These are phyloP conservation scores for Jatropha podagrica DNA, from an alignment of 441 rosid genomes.

Conservation along the genomic window DNA sequence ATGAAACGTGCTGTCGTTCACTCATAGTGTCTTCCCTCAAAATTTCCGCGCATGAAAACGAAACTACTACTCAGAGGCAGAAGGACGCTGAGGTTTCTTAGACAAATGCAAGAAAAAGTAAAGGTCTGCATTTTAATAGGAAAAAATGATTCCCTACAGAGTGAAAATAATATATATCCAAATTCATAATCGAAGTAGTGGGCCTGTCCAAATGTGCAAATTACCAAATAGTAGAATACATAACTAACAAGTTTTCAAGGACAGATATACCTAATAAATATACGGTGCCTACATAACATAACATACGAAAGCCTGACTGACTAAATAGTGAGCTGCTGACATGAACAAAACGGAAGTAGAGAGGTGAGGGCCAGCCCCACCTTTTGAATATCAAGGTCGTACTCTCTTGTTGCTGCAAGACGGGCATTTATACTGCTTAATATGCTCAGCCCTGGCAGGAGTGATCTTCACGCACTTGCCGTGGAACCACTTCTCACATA, in stretches of 20 bases:
- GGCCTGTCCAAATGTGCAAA: constrained; percentile 15
- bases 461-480: constrained; percentile 84
- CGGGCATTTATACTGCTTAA: constrained; percentile 84
- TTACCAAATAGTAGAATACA: constrained; percentile 25
- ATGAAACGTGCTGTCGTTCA: no score
- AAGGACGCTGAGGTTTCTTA: no score
- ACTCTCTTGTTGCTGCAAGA: constrained; percentile 85
- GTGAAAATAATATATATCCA: constrained; percentile 14
- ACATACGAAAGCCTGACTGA: constrained; percentile 22
- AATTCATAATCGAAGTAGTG: constrained; percentile 5
- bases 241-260: constrained; percentile 11
- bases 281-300: constrained; percentile 14
- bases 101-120: no score
- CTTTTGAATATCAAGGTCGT: constrained; percentile 38
- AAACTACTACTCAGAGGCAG: no score
- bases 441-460: constrained; percentile 84
- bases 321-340: constrained; percentile 27
- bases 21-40: no score
- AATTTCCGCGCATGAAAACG: no score
- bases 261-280: constrained; percentile 18
- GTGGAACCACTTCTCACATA: constrained; percentile 73
- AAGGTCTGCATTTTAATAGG: background rate
- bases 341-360: constrained; percentile 4
- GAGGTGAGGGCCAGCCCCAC: background rate
- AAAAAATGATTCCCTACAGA: constrained; percentile 20